Conservation (phyloP, 1,284 basidiomycete species). For the Trichosporon sp. region DNA sequence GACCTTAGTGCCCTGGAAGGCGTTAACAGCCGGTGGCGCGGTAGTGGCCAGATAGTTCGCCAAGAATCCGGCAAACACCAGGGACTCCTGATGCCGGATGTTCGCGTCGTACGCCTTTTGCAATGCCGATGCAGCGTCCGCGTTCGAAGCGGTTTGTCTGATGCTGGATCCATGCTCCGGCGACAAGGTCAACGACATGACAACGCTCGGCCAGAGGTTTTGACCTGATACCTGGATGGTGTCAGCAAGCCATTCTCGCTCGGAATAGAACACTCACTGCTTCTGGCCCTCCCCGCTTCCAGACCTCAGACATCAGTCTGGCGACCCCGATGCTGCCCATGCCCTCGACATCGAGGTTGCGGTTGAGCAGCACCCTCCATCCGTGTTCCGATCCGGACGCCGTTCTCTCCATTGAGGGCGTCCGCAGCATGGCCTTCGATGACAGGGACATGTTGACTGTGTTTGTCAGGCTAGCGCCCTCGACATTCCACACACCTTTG, state of each 20-base stretch:
- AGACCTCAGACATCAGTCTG: conserved; percentile 38
- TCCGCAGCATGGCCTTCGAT: background rate
- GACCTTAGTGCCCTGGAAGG: conserved; percentile 16
- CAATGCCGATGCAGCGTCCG: conserved; percentile 31
- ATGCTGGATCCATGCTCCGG: conserved; percentile 13
- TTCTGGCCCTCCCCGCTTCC: conserved; percentile 42
- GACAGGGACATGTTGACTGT: background rate
- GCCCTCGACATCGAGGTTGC: conserved; percentile 40
- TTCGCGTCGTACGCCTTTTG: conserved; percentile 42
- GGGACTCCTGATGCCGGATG: conserved; percentile 36
- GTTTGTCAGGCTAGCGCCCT: background rate
- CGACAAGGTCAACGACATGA: conserved; percentile 33
- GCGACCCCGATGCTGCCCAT: conserved; percentile 36
- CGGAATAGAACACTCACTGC: conserved; percentile 26
- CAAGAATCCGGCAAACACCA: conserved; percentile 41
- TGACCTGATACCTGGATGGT: conserved; percentile 31
- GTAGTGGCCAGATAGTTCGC: conserved; percentile 21
- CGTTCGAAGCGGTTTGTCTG: conserved; percentile 27
- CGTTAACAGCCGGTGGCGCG: conserved; percentile 1
- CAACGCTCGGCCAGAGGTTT: conserved; percentile 39
- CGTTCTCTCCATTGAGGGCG: conserved; percentile 11
- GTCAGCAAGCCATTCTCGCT: background rate
- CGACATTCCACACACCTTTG: background rate
- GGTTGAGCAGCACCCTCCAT: conserved; percentile 35
- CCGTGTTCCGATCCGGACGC: conserved; percentile 4